These are phyloP conservation scores for Candida michaelii DNA, from an alignment of 805 yeast species.

Conservation along the genomic window DNA sequence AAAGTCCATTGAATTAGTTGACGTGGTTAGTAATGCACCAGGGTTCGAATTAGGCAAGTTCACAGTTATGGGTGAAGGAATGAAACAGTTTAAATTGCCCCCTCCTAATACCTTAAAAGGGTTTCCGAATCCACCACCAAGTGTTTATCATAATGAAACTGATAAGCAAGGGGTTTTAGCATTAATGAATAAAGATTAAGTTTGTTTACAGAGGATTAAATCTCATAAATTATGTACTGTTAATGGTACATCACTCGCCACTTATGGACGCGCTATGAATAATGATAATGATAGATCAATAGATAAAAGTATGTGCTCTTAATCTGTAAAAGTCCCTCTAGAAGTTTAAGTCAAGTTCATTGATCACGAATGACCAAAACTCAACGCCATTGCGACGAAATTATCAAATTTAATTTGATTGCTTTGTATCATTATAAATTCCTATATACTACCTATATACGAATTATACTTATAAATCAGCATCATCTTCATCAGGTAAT, in stretches of 20 bases:
- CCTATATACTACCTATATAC: conserved; percentile 6
- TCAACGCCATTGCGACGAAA: no score
- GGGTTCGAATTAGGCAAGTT: conserved; percentile 8
- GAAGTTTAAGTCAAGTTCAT: no score
- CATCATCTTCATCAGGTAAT: conserved; percentile 99
- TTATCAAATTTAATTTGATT: no score
- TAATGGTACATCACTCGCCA: no score
- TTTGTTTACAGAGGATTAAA: no score
- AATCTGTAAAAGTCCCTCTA: no score
- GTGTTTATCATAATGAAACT: conserved; percentile 21
- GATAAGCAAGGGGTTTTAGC: conserved; percentile 11
- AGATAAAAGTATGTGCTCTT: no score
- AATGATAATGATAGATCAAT: no score
- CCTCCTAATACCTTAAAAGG: conserved; percentile 32
- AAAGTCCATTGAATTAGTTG: conserved; percentile 20
- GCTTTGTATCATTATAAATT: conserved; percentile 2
- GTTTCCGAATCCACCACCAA: conserved; percentile 37
- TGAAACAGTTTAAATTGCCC: conserved; percentile 22
- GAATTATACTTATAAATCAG: conserved; percentile 74
- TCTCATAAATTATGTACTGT: no score
- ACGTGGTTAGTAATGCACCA: conserved; percentile 33
- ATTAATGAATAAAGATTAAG: conserved; percentile 5
- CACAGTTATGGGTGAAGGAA: conserved; percentile 1
- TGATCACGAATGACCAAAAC: no score
- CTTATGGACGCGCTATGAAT: no score